These are phyloP conservation scores for Erigeron philadelphicus DNA, from an alignment of 140 eudicot species.

Conservation along the genomic window DNA sequence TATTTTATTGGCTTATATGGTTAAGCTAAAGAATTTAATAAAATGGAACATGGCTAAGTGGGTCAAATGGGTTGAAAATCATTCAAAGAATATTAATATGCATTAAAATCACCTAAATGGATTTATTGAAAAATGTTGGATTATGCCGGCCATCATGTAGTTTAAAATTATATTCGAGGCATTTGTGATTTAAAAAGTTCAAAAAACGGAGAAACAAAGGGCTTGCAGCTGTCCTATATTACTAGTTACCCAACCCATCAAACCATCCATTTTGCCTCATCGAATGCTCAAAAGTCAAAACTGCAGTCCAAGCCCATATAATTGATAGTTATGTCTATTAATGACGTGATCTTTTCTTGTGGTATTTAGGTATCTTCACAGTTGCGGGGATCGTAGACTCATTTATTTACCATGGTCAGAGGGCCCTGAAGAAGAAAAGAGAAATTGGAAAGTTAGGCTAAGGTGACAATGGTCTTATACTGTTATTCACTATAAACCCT, in stretches of 20 bases:
- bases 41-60: background rate
- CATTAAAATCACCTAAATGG: background rate
- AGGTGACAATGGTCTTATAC: slow-evolving; percentile 2
- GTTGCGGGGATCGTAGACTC: slow-evolving; percentile 68
- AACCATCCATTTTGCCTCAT: background rate
- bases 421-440: slow-evolving; percentile 49
- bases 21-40: too few relatives aligned
- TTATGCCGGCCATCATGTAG: background rate
- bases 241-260: background rate
- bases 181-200: background rate
- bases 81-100: background rate
- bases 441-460: slow-evolving; percentile 55
- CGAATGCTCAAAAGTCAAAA: background rate
- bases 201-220: background rate
- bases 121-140: background rate
- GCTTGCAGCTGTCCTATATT: too few relatives aligned
- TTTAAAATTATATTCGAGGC: background rate
- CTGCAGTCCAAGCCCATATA: background rate
- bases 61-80: background rate
- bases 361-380: slow-evolving; percentile 50
- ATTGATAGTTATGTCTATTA: background rate
- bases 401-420: slow-evolving; percentile 58
- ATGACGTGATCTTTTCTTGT: background rate
- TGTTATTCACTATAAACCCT: slow-evolving; percentile 1
- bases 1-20: too few relatives aligned